Conservation (phyloP, 2,329 filamentous ascomycete genomes). For the Colletotrichum eleusines region DNA sequence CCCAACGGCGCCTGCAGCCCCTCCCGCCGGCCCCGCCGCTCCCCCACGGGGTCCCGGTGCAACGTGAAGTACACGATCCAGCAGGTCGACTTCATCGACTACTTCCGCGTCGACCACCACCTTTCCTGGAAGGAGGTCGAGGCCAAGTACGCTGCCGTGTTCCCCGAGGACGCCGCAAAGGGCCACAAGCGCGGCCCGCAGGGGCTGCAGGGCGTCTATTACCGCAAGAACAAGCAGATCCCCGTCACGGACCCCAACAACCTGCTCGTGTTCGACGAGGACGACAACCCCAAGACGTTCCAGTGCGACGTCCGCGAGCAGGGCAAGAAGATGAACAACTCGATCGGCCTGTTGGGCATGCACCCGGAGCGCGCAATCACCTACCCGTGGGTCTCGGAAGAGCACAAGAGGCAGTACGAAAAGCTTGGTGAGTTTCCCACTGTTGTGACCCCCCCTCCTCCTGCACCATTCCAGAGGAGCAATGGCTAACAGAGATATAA, state of each 20-base stretch:
- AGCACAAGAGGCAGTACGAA: slow-evolving; percentile 45
- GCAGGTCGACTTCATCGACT: slow-evolving; percentile 43
- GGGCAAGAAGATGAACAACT: slow-evolving; percentile 43
- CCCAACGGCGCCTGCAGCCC: slow-evolving; percentile 28
- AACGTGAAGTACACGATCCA: slow-evolving; percentile 44
- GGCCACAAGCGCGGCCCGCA: slow-evolving; percentile 42
- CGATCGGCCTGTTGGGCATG: slow-evolving; percentile 48
- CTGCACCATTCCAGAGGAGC: not conserved
- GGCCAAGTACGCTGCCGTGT: slow-evolving; percentile 41
- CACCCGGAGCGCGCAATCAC: slow-evolving; percentile 51
- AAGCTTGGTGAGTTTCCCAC: slow-evolving; percentile 45
- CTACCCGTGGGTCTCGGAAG: slow-evolving; percentile 49
- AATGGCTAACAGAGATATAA: slow-evolving; percentile 8
- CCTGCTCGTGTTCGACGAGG: slow-evolving; percentile 42
- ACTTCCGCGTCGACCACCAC: slow-evolving; percentile 42
- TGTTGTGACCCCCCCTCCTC: no score
- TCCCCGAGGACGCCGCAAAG: slow-evolving; percentile 40
- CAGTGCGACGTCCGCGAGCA: slow-evolving; percentile 46
- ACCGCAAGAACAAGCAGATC: slow-evolving; percentile 44
- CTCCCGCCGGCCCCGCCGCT: slow-evolving; percentile 36
- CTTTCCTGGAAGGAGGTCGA: slow-evolving; percentile 43
- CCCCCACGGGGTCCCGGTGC: slow-evolving; percentile 41
- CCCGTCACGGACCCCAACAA: slow-evolving; percentile 40
- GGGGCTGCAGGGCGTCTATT: slow-evolving; percentile 42
- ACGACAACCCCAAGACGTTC: slow-evolving; percentile 41